Base-by-base conservation (phyloP, 495 filamentous ascomycete species). In the Penicillium parvum region DNA sequence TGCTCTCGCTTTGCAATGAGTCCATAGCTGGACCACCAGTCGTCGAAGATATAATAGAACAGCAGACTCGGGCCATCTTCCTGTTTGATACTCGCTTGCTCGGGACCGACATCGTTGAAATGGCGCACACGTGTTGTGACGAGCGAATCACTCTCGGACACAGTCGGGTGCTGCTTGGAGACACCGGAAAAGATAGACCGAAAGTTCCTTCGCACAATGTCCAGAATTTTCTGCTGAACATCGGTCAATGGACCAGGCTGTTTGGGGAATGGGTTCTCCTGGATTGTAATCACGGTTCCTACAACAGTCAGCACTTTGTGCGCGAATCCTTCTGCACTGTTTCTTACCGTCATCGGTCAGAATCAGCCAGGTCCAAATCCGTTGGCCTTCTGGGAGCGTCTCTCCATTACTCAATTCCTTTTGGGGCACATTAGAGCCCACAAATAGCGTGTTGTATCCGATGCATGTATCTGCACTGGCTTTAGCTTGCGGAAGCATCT, bases 31-130 rank as follows among this genome's bases (percentile, higher is more conserved):
- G 81, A 81, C 30, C 80, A 72, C 85, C 85, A 94, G 60, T 92
- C 87, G 51, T 95, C 88, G 50, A 92, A 94, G 5, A 95, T 72
- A 55, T 90, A 92, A 58, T 88, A 91, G 53, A 91, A 87, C 9
- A 95, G 70, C 20, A 90, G 63, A 45, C 86, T 87, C 0, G 88
- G 73, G 3, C 79, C 76, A 50, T 89, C 84, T n/a, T 73, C 64
- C 20, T 66, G 71, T 36, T 69, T 71, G 35, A 74, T 73, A 27
- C 53, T 64, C 16, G 63, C 58, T 25, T 60, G 55, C 15, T 64
- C 60, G 2, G 59, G 56, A 11, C 55, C 51, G 8, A 45, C 32
- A 25, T 65, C 60, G 17, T 49, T 51, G 35, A 68, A 65, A 34
- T 62, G 61, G n/a, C 69, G 64, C 11, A 80, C 70, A 11, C 76